These are phyloP conservation scores for Starmerella sirachaensis DNA, from an alignment of 805 yeast genomes.

Conservation along the genomic window DNA sequence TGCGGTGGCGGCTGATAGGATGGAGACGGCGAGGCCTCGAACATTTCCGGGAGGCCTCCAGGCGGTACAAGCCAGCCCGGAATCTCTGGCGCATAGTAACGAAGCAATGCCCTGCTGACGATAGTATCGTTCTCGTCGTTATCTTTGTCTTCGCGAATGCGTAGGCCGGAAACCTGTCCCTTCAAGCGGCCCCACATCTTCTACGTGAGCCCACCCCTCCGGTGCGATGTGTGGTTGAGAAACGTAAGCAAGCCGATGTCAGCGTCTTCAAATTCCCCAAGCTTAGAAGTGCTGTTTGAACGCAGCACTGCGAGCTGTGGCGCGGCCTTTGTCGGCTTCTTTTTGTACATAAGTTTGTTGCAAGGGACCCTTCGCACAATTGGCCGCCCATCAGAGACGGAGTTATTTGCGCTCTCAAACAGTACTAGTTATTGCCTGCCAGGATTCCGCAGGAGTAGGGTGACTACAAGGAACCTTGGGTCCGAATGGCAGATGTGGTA, in stretches of 20 bases:
- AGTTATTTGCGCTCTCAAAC: too few relatives aligned
- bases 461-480: too few relatives aligned
- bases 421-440: too few relatives aligned
- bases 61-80: conserved; percentile 27
- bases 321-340: background rate
- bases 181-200: conserved; percentile 25
- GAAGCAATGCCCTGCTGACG: conserved; percentile 35
- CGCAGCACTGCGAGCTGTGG: background rate
- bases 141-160: conserved; percentile 31
- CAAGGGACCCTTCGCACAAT: too few relatives aligned
- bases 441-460: too few relatives aligned
- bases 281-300: too few relatives aligned
- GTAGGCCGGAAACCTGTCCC: conserved; percentile 22
- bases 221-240: background rate
- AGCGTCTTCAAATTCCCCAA: too few relatives aligned
- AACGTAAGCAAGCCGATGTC: background rate
- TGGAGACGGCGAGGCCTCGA: background rate
- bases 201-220: background rate
- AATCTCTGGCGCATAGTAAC: conserved; percentile 28
- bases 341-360: too few relatives aligned
- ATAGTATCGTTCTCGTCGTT: conserved; percentile 34
- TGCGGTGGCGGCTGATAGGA: background rate
- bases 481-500: conserved; percentile 23
- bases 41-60: conserved; percentile 1
- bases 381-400: too few relatives aligned